These are phyloP conservation scores for Geranomyces variabilis DNA, from an alignment of 192 early-diverging fungal genomes.

Conservation along the genomic window DNA sequence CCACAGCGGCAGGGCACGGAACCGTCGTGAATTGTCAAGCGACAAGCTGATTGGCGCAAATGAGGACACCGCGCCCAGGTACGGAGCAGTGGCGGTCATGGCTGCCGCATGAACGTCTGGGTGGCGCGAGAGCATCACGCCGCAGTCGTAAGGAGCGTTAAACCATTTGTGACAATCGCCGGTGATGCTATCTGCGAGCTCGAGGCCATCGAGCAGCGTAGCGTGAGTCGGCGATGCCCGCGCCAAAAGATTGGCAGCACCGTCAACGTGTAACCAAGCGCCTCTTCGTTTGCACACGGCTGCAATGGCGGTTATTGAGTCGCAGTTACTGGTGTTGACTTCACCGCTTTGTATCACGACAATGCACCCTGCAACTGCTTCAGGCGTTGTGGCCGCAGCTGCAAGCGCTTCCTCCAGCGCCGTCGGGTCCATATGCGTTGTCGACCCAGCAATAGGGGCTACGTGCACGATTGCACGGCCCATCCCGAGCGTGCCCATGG, in stretches of 20 bases:
- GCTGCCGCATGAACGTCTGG: conserved; percentile 10
- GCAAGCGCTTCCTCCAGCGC: conserved; percentile 15
- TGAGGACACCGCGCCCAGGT: conserved; percentile 25
- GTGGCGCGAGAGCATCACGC: conserved; percentile 47
- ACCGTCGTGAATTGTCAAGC: conserved; percentile 66
- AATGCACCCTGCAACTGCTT: conserved; percentile 36
- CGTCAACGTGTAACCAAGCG: conserved; percentile 66
- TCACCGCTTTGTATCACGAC: conserved; percentile 58
- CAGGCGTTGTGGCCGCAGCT: conserved; percentile 14
- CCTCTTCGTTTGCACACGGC: conserved; percentile 44
- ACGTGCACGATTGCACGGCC: conserved; percentile 9
- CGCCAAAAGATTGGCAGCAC: conserved; percentile 44
- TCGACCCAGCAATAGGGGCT: background rate
- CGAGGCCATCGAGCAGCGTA: background rate
- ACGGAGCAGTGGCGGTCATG: conserved; percentile 44
- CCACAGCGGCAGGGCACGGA: conserved; percentile 61
- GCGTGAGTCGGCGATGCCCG: conserved; percentile 11
- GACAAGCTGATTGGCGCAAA: conserved; percentile 32
- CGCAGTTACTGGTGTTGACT: conserved; percentile 59
- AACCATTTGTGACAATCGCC: conserved; percentile 67
- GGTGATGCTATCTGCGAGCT: conserved; percentile 59
- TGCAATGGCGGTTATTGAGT: conserved; percentile 42
- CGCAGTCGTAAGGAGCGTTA: conserved; percentile 68
- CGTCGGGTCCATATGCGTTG: background rate
- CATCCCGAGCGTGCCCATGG: background rate